Evolutionary conservation across 345 rosid genomes (phyloP).

Genomic region (Eucalyptus erythrocorys): DNA sequence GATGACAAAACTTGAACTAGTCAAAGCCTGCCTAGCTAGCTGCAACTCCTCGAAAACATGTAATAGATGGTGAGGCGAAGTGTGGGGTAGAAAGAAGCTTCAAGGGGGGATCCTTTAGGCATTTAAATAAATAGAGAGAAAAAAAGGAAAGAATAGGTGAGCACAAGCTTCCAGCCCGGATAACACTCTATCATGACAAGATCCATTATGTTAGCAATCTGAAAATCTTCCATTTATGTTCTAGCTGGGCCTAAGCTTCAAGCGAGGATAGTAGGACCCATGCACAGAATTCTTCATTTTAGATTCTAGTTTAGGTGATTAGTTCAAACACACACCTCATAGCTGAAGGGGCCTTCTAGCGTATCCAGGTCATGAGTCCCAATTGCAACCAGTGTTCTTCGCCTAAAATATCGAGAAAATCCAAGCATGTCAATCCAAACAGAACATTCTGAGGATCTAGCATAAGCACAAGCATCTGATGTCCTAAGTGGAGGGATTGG

Average conservation of each 20-base stretch:
- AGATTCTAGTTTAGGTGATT: background rate
- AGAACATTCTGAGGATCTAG: background rate
- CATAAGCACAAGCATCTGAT: background rate
- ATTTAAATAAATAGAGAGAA: background rate
- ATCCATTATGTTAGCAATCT: background rate
- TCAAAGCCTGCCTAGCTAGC: background rate
- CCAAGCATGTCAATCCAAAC: background rate
- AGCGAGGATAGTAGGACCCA: background rate
- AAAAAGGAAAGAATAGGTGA: background rate
- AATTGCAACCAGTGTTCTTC: slow-evolving; percentile 79
- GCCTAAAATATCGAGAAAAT: slow-evolving; percentile 26
- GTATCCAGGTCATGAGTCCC: slow-evolving; percentile 98
- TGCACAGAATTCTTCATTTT: background rate
- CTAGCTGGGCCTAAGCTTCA: background rate
- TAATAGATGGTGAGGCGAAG: background rate
- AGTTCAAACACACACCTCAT: slow-evolving; percentile 51
- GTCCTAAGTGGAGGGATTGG: background rate
- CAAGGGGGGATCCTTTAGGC: background rate
- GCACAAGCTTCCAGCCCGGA: background rate
- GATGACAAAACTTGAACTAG: background rate
- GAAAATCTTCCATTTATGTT: background rate
- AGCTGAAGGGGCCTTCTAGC: slow-evolving; percentile 78
- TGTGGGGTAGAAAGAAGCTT: background rate
- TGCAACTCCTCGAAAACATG: background rate
- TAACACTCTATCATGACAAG: background rate